Evolutionary conservation across 768 basidiomycete genomes (phyloP), one percentile per base, ranked within the genome.

Genomic region (Panaeolus papilionaceus): DNA sequence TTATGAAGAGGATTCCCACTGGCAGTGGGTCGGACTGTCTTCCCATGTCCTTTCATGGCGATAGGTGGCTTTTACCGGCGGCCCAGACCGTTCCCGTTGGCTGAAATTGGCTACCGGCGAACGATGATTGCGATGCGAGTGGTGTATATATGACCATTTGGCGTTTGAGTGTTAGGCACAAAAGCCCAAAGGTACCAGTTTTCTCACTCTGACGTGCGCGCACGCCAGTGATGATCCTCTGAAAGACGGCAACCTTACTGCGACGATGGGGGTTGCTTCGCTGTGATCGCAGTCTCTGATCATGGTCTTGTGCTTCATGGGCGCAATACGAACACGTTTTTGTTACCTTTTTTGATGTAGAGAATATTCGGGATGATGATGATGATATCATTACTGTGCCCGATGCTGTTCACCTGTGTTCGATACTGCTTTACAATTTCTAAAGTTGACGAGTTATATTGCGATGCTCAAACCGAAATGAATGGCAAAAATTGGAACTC

Each of bases 31-130:
- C 7, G 20, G 26, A 10, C 5, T 51, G 49, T 8, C 28, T 58
- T 58, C 54, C 28, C 54, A 58, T 58, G 54, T 58, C 28, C 33
- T 58, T 23, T 7, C 11, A 58, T 58, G 54, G 28, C 28, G 54
- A 28, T 58, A 58, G 54, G 28, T 58, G 54, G 54, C 54, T 28
- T 33, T 58, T 58, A 58, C 54, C 54, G 54, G 54, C 54, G 54
- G 54, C 54, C 54, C 54, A 58, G 54, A 14, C 33, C 28, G 12
- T 12, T 33, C 33, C 42, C 42, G 42, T 44, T 44, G 42, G 42
- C 42, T 44, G 11, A 44, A 12, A 44, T 14, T 44, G 42, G n/a
- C 42, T 14, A 44, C 5, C 14, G 33, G 33, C 33, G 33, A 33
- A 33, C 33, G 33, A 33, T 33, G 33, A 33, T 33, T 33, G 33